Conservation (phyloP, 306 rosid species). For the Luffa acutangula region DNA sequence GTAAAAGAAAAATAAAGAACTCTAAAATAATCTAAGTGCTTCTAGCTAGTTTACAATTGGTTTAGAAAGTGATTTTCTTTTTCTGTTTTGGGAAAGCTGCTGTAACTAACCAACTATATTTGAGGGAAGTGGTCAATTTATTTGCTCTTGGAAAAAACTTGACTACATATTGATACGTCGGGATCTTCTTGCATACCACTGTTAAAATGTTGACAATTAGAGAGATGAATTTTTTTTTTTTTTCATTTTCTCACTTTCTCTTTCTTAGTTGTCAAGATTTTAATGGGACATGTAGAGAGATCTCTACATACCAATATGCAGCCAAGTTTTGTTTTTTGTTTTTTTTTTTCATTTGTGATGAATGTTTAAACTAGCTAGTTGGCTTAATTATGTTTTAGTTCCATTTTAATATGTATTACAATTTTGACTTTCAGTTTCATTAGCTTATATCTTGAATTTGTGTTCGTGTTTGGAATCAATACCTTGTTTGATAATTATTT, state of each 20-base stretch:
- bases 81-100: not conserved
- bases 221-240: no score
- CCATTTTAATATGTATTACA: not conserved
- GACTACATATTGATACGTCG: no score
- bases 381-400: not conserved
- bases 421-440: not conserved
- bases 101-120: not conserved
- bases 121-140: not conserved
- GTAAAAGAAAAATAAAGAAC: not conserved
- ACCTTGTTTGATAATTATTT: no score
- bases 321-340: no score
- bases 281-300: no score
- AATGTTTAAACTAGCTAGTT: not conserved
- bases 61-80: not conserved
- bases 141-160: not conserved
- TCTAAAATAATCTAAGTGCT: not conserved
- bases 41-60: not conserved
- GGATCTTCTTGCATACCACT: no score
- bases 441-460: not conserved
- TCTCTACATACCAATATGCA: no score
- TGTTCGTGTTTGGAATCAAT: not conserved
- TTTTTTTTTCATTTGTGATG: not conserved
- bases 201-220: no score
- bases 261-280: no score
- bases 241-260: no score